These are phyloP conservation scores for Bruguiera hainesii DNA, from an alignment of 441 rosid species.

Conservation along the genomic window DNA sequence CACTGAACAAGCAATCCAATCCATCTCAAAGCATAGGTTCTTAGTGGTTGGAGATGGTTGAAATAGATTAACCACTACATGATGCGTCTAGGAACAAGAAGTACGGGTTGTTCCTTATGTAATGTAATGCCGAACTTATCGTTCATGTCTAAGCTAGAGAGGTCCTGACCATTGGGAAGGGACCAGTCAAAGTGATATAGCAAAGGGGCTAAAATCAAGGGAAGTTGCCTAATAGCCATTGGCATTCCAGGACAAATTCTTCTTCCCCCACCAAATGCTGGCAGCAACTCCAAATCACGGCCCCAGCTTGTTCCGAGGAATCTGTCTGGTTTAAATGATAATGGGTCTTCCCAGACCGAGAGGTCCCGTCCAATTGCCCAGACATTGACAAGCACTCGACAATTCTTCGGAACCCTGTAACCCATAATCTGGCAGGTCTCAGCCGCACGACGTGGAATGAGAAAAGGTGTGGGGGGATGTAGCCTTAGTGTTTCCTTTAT, in stretches of 20 bases:
- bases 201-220: constrained; percentile 12
- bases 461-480: constrained; percentile 49
- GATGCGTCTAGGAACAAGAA: constrained; percentile 7
- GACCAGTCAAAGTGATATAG: constrained; percentile 11
- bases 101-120: constrained; percentile 16
- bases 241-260: constrained; percentile 37
- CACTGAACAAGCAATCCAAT: no score
- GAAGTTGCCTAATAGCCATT: constrained; percentile 6
- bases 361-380: constrained; percentile 50
- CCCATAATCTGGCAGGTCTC: constrained; percentile 36
- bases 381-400: constrained; percentile 36
- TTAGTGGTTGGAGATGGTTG: no score
- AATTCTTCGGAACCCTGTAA: constrained; percentile 35
- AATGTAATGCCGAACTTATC: constrained; percentile 14
- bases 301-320: constrained; percentile 28
- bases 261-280: constrained; percentile 48
- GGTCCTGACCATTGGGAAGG: neutral
- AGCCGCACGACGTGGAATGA: constrained; percentile 42
- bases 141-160: neutral
- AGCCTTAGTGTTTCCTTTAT: constrained; percentile 39
- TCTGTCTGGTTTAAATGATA: constrained; percentile 40
- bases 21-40: no score
- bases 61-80: no score
- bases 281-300: constrained; percentile 32
- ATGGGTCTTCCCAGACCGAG: constrained; percentile 37